A percentile compares a stretch with the other conserved stretches of the same genome.
Conservation (phyloP, 306 rosid genomes). For the Cotoneaster glaucophyllus region DNA sequence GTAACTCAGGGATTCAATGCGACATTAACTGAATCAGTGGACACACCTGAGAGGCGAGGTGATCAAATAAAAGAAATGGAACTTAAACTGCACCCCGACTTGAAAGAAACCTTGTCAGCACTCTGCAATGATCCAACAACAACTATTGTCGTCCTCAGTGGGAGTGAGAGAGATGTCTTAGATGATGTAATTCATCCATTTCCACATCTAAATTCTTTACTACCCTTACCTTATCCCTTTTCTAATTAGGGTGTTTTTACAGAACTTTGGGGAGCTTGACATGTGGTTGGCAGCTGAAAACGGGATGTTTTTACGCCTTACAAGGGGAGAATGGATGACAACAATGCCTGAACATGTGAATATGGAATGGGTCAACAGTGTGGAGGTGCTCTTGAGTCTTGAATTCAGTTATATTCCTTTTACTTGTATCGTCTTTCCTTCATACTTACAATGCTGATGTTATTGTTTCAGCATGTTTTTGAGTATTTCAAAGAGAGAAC, state of each 20-base stretch:
- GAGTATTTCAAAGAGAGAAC: constrained; percentile 90
- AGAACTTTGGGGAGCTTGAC: constrained; percentile 73
- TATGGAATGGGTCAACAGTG: constrained; percentile 94
- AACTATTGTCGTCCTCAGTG: constrained; percentile 87
- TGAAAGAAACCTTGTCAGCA: constrained; percentile 52
- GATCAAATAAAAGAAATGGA: constrained; percentile 90
- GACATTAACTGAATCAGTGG: constrained; percentile 84
- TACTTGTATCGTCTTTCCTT: constrained; percentile 6
- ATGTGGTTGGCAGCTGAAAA: constrained; percentile 99
- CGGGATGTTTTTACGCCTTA: constrained; percentile 77
- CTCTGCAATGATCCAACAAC: constrained; percentile 73
- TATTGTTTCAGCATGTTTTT: constrained; percentile 68
- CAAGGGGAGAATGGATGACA: constrained; percentile 92
- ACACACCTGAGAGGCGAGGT: constrained; percentile 62
- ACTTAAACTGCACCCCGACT: constrained; percentile 70
- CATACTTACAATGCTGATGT: constrained; percentile 17
- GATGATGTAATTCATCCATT: constrained; percentile 50
- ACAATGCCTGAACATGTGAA: constrained; percentile 95
- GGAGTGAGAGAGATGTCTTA: constrained; percentile 62
- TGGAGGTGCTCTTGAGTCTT: constrained; percentile 45
- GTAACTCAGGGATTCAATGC: constrained; percentile 77
- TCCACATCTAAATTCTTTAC: constrained; percentile 14
- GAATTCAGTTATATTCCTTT: constrained; percentile 12
- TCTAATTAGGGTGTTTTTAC: constrained; percentile 30
- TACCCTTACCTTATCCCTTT: constrained; percentile 1